phyloP scores from a whole-genome alignment of 352 stramenopile species.

The Phytophthora citricola region DNA sequence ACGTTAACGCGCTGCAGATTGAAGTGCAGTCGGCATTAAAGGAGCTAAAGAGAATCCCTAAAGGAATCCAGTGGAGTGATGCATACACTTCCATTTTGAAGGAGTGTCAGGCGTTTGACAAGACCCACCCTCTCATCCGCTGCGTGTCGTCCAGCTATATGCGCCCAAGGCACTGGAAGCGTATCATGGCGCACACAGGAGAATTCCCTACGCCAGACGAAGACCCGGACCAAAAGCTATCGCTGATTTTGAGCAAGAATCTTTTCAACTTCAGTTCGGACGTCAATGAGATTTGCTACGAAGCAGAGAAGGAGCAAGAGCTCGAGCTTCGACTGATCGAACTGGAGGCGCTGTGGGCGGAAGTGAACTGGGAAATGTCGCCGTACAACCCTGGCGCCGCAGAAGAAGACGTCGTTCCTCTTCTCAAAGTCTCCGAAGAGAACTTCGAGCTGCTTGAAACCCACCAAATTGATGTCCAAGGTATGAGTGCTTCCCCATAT shows the following conservation, averaged over 20 bases:
- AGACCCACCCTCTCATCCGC: slow-evolving; percentile 82
- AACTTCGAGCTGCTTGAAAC: slow-evolving; percentile 97
- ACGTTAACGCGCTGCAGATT: slow-evolving; percentile 95
- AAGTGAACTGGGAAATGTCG: slow-evolving; percentile 95
- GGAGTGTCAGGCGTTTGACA: slow-evolving; percentile 86
- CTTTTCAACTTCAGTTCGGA: slow-evolving; percentile 95
- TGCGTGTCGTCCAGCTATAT: slow-evolving; percentile 89
- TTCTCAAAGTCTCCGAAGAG: slow-evolving; percentile 95
- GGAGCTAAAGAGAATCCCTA: slow-evolving; percentile 92
- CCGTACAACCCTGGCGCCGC: slow-evolving; percentile 84
- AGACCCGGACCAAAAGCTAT: slow-evolving; percentile 91
- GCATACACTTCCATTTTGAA: slow-evolving; percentile 89
- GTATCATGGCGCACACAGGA: slow-evolving; percentile 91
- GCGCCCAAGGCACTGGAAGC: slow-evolving; percentile 94
- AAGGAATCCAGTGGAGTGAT: slow-evolving; percentile 93
- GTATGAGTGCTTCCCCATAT: slow-evolving; percentile 96
- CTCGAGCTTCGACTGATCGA: slow-evolving; percentile 92
- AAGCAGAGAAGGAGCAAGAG: slow-evolving; percentile 97
- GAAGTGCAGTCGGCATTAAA: slow-evolving; percentile 95
- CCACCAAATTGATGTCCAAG: slow-evolving; percentile 96
- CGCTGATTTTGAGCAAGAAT: slow-evolving; percentile 92
- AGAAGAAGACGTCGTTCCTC: slow-evolving; percentile 87
- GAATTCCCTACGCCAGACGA: slow-evolving; percentile 94
- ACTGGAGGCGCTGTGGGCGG: slow-evolving; percentile 92
- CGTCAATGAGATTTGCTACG: slow-evolving; percentile 97